These are phyloP conservation scores for Gymnopilus junonius DNA, from an alignment of 768 basidiomycete species.

Conservation along the genomic window DNA sequence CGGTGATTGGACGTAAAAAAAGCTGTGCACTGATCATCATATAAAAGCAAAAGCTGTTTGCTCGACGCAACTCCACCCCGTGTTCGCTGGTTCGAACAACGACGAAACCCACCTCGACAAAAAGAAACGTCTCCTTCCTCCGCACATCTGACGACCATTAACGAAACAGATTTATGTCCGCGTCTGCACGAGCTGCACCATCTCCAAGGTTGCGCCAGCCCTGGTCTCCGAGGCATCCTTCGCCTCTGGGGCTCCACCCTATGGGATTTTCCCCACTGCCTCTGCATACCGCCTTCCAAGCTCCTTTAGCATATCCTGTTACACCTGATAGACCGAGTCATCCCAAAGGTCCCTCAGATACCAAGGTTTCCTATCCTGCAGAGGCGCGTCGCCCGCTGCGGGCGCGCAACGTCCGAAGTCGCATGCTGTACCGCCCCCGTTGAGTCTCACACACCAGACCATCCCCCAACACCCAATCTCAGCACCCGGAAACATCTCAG, in stretches of 20 bases:
- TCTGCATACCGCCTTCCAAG: conserved; percentile 23
- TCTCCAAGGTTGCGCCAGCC: conserved; percentile 23
- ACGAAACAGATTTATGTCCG: conserved; percentile 11
- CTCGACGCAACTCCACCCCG: not conserved
- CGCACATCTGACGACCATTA: conserved; percentile 10
- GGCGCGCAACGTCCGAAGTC: conserved; percentile 20
- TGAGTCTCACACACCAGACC: conserved; percentile 15
- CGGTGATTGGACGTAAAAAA: conserved; percentile 2
- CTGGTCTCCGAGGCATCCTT: conserved; percentile 25
- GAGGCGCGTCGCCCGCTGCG: conserved; percentile 28
- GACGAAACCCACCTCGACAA: conserved; percentile 16
- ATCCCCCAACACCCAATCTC: conserved; percentile 15
- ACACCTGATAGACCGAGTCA: conserved; percentile 17
- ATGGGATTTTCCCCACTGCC: conserved; percentile 23
- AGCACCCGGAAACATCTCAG: conserved; percentile 12
- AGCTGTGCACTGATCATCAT: conserved; percentile 18
- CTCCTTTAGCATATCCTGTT: conserved; percentile 8
- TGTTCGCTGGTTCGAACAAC: conserved; percentile 27
- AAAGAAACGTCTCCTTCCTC: not conserved
- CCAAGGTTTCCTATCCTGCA: conserved; percentile 18
- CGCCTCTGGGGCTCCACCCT: conserved; percentile 22
- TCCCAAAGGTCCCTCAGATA: conserved; percentile 17
- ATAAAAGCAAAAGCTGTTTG: conserved; percentile 16
- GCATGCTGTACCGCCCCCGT: conserved; percentile 16
- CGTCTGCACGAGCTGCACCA: conserved; percentile 19